Conservation (phyloP, 2,329 filamentous ascomycete genomes). For the Remersonia thermophila region DNA sequence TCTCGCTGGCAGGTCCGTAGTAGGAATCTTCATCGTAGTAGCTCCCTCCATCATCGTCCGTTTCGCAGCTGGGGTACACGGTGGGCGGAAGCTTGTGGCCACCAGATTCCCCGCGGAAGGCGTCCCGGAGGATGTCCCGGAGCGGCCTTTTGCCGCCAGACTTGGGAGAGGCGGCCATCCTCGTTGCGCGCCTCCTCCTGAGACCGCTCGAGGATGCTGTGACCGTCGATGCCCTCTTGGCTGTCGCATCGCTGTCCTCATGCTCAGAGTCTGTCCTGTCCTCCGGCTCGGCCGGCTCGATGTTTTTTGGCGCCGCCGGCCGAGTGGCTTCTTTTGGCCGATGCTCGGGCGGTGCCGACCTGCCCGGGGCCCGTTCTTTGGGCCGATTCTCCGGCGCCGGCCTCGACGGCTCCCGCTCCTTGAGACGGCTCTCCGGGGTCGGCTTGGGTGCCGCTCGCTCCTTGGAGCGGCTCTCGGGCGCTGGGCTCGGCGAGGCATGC, state of each 20-base stretch:
- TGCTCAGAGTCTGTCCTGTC: slow-evolving; percentile 9
- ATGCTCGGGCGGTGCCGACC: slow-evolving; percentile 17
- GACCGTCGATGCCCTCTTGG: slow-evolving; percentile 21
- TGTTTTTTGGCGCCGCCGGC: slow-evolving; percentile 3
- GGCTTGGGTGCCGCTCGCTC: slow-evolving; percentile 10
- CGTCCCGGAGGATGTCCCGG: slow-evolving; percentile 47
- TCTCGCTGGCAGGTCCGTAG: slow-evolving; percentile 2
- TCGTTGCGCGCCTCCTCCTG: slow-evolving; percentile 44
- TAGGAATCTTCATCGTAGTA: no score
- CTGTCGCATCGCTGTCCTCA: slow-evolving; percentile 17
- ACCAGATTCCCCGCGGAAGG: slow-evolving; percentile 49
- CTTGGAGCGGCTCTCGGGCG: no score
- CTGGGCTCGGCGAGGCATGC: no score
- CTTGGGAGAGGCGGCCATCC: slow-evolving; percentile 38
- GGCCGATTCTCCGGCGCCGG: neutral
- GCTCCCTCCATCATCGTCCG: slow-evolving; percentile 10
- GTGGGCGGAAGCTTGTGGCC: slow-evolving; percentile 32
- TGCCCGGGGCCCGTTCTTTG: neutral
- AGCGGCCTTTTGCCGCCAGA: slow-evolving; percentile 36
- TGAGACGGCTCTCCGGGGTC: slow-evolving; percentile 10
- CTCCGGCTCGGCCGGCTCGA: slow-evolving; percentile 2
- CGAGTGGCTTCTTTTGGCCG: slow-evolving; percentile 11
- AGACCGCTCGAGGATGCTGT: slow-evolving; percentile 29
- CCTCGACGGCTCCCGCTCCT: slow-evolving; percentile 7
- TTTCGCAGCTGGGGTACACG: slow-evolving; percentile 34